phyloP scores from a whole-genome alignment of 208 protist species.

The Trypanosoma platydactyli region DNA sequence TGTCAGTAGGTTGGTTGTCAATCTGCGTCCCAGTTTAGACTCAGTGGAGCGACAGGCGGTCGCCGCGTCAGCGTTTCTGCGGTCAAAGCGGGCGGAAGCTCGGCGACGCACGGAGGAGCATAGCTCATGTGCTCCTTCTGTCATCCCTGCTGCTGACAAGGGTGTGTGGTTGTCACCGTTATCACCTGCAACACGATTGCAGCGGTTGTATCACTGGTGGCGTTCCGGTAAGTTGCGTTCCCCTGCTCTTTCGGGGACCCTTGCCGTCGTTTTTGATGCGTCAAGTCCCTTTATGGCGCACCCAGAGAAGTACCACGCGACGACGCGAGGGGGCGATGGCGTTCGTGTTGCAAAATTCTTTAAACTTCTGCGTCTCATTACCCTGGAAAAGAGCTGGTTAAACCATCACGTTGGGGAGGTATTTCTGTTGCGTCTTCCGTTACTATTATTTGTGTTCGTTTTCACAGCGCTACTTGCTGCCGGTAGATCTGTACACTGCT shows the following conservation, averaged over 20 bases:
- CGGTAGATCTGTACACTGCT: slow-evolving; percentile 15
- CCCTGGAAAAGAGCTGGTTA: slow-evolving; percentile 15
- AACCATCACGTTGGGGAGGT: slow-evolving; percentile 22
- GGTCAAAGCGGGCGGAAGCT: slow-evolving; percentile 20
- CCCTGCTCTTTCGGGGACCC: no score
- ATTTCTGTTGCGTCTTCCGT: slow-evolving; percentile 19
- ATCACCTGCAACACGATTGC: no score
- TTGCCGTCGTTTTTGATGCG: slow-evolving; percentile 12
- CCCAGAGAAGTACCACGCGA: slow-evolving; percentile 23
- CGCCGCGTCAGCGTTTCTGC: slow-evolving; percentile 19
- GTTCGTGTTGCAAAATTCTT: slow-evolving; percentile 19
- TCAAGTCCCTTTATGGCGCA: slow-evolving; percentile 27
- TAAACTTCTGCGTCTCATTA: slow-evolving; percentile 23
- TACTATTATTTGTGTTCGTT: slow-evolving; percentile 18
- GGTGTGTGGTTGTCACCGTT: no score
- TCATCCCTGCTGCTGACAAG: no score
- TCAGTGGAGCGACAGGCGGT: slow-evolving; percentile 5
- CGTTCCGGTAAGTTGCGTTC: no score
- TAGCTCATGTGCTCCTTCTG: background rate
- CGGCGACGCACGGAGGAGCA: background rate
- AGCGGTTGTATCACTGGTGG: no score
- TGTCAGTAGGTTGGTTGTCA: slow-evolving; percentile 15
- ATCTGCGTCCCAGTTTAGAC: slow-evolving; percentile 7
- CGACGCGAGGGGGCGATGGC: slow-evolving; percentile 18
- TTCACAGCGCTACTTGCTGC: slow-evolving; percentile 14